These are phyloP conservation scores for Citrullus colocynthis DNA, from an alignment of 306 rosid genomes.

Conservation along the genomic window DNA sequence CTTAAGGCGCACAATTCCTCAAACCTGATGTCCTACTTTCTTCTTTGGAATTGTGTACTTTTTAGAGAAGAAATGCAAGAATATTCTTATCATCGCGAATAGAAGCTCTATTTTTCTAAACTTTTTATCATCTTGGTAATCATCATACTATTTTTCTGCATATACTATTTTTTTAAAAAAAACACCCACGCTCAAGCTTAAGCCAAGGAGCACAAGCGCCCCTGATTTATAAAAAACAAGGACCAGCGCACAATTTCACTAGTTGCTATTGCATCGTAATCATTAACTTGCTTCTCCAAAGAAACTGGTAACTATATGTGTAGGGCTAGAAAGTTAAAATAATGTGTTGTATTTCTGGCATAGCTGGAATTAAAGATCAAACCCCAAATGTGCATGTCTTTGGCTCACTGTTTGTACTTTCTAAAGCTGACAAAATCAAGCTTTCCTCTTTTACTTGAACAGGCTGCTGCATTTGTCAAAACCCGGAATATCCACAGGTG, in stretches of 20 bases:
- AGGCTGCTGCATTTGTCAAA: slow-evolving; percentile 94
- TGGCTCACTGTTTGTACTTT: background rate
- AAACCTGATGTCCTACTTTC: no score
- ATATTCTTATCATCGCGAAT: no score
- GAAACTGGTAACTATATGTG: background rate
- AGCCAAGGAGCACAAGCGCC: no score
- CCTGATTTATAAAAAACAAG: no score
- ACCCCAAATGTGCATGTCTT: background rate
- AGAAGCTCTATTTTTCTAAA: no score
- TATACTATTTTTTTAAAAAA: no score
- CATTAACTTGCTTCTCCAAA: background rate
- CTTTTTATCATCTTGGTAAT: no score
- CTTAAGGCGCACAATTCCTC: no score
- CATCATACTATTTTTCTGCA: no score
- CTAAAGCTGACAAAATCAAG: background rate
- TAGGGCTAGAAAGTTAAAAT: background rate
- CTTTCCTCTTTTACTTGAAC: slow-evolving; percentile 22
- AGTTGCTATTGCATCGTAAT: background rate
- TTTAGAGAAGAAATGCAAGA: no score
- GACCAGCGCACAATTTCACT: background rate
- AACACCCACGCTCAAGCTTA: no score
- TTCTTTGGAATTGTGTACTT: no score
- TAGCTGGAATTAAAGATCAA: background rate
- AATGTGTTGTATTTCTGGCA: background rate
- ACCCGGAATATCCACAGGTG: slow-evolving; percentile 86